These are phyloP conservation scores for Apiotrichum gamsii DNA, from an alignment of 1,284 basidiomycete genomes.

Conservation along the genomic window DNA sequence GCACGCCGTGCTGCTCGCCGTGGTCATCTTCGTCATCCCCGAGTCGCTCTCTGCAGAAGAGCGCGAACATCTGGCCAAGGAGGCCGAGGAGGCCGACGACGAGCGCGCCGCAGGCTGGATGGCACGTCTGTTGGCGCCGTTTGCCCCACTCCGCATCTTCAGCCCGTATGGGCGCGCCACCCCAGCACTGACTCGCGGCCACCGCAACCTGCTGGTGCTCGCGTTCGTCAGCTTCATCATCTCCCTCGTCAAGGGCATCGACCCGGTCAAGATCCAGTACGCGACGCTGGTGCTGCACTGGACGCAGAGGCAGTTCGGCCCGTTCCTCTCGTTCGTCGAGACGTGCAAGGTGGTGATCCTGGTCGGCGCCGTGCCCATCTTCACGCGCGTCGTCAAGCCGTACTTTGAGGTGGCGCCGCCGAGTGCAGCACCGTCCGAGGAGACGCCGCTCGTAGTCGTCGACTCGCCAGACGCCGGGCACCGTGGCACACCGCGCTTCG, in stretches of 20 bases:
- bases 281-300: not conserved
- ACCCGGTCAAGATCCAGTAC: not conserved
- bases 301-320: not conserved
- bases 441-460: too few relatives aligned
- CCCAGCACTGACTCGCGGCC: too few relatives aligned
- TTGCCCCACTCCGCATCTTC: not conserved
- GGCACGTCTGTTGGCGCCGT: not conserved
- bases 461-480: too few relatives aligned
- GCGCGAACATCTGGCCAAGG: not conserved
- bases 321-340: not conserved
- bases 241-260: not conserved
- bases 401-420: too few relatives aligned
- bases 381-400: not conserved
- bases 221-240: slow-evolving; percentile 40
- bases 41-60: not conserved
- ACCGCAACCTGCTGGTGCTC: not conserved
- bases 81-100: not conserved
- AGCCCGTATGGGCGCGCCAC: not conserved
- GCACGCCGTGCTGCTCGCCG: not conserved
- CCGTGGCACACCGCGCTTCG: too few relatives aligned
- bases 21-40: not conserved
- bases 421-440: too few relatives aligned
- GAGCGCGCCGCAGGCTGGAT: not conserved
- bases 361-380: not conserved
- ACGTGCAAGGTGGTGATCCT: not conserved